These are phyloP conservation scores for Oryza brachyantha DNA, from an alignment of 176 grass and related monocot species.

Conservation along the genomic window DNA sequence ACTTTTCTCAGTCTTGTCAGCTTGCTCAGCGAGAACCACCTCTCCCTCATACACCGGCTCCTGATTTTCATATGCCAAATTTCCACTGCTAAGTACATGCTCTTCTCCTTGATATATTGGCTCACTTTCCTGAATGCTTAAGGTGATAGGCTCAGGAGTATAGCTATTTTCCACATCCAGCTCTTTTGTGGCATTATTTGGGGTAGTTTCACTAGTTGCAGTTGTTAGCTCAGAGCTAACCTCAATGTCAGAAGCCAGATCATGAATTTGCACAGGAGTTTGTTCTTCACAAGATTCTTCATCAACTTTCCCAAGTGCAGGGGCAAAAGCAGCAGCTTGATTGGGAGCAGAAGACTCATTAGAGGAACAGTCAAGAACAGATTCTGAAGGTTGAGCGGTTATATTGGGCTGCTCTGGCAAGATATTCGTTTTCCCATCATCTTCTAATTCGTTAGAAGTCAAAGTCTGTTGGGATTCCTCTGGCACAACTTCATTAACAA, in stretches of 20 bases:
- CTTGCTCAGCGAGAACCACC: slow-evolving; percentile 69
- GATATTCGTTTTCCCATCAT: slow-evolving; percentile 16
- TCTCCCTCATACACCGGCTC: slow-evolving; percentile 93
- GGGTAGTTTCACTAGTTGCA: slow-evolving; percentile 32
- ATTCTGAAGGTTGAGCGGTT: slow-evolving; percentile 38
- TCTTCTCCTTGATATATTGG: slow-evolving; percentile 98
- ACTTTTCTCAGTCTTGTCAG: slow-evolving; percentile 45
- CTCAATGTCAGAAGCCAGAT: slow-evolving; percentile 27
- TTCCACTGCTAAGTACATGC: slow-evolving; percentile 49
- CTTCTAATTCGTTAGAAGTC: slow-evolving; percentile 32
- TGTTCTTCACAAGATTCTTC: slow-evolving; percentile 32
- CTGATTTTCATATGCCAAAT: slow-evolving; percentile 45
- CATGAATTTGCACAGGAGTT: slow-evolving; percentile 28
- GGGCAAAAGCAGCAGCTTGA: slow-evolving; percentile 27
- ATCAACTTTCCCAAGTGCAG: slow-evolving; percentile 30
- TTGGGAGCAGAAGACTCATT: slow-evolving; percentile 33
- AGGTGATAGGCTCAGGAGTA: slow-evolving; percentile 32
- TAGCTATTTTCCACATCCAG: slow-evolving; percentile 44
- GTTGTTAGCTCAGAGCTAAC: slow-evolving; percentile 14
- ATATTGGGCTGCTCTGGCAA: slow-evolving; percentile 27
- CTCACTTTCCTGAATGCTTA: slow-evolving; percentile 52
- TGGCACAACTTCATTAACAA: neutral
- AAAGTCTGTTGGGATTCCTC: slow-evolving; percentile 36
- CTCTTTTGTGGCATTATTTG: slow-evolving; percentile 27
- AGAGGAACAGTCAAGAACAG: slow-evolving; percentile 25